Base-by-base conservation (phyloP, 2,329 filamentous ascomycete genomes). In the Truncatella angustata region DNA sequence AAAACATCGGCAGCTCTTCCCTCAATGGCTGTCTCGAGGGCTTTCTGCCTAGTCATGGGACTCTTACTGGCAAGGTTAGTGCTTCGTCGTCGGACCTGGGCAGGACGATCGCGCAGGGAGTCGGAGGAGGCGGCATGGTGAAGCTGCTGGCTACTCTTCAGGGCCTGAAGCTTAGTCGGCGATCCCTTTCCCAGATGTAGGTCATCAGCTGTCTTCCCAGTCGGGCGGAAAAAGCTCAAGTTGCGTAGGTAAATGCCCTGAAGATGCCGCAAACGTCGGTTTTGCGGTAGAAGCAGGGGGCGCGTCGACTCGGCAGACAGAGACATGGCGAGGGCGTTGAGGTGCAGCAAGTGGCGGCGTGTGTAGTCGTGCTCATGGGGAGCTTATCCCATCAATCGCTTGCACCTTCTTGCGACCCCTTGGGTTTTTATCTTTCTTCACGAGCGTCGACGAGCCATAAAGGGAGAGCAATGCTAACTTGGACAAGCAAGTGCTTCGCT, bases 161-260 rank as follows among this genome's bases (percentile, higher is more conserved):
- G 60, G 78, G 71, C 49, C 62, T 73, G 66, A 67, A 86, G 75
- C 73, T 91, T 94, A 34, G 80, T 81, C 0, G 87, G 82, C 11
- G 84, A 85, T 59, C 84, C 84, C 58, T 86, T 86, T 28, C 90
- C 82, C 30, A 87, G 80, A 28, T 85, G 87, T 61, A 92, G 89
- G 70, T 96, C 92, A 71, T 93, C 89, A 63, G 88, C 86, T 35
- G 90, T 87, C 69, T 79, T 73, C 63, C 73, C 73, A 57, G 75
- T 73, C 53, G 76, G 73, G 56, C 75, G 76, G 21, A 75, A 76
- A 59, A 96, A 85, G 56, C 84, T 85, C 39, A 97, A 77, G 69
- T 97, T 97, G 53, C 93, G 90, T 48, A 97, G 74, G 51, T 89
- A 93, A 60, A 97, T 84, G 59, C 90, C 91, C 62, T 90, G 86